A percentile compares a stretch with the other conserved stretches of the same genome.
Conservation (phyloP, 352 stramenopile species). For the Pythium aphanidermatum region DNA sequence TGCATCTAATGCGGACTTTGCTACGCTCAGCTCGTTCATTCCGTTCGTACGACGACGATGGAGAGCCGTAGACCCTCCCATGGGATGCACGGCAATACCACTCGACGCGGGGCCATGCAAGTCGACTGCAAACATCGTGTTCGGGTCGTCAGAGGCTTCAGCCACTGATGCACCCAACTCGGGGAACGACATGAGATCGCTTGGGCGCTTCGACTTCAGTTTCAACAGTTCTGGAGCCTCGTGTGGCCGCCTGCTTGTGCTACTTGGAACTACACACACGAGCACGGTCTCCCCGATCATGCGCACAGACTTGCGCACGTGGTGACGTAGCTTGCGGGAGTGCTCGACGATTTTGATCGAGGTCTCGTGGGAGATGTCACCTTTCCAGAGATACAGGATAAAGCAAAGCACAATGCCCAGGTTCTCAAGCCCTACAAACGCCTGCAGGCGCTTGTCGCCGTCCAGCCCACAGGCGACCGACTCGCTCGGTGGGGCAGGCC, state of each 20-base stretch:
- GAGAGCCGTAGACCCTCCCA: neutral
- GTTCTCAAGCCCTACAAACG: constrained; percentile 48
- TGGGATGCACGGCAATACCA: neutral
- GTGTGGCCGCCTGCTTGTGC: too few species aligned
- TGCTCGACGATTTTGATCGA: constrained; percentile 49
- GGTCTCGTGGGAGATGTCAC: constrained; percentile 45
- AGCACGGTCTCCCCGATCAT: constrained; percentile 55
- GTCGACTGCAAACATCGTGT: constrained; percentile 30
- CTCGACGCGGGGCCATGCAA: constrained; percentile 1
- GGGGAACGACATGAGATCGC: constrained; percentile 4
- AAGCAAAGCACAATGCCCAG: constrained; percentile 38
- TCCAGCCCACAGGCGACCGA: constrained; percentile 10
- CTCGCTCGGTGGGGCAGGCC: constrained; percentile 22
- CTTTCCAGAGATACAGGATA: constrained; percentile 48
- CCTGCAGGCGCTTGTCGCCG: constrained; percentile 20
- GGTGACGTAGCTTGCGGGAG: constrained; percentile 44
- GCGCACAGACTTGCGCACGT: constrained; percentile 47
- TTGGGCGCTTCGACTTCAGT: too few species aligned
- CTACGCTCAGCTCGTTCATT: constrained; percentile 7
- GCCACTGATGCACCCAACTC: constrained; percentile 2
- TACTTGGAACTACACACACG: constrained; percentile 9
- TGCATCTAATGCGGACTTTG: constrained; percentile 1
- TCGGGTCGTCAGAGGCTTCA: constrained; percentile 17
- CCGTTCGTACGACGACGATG: constrained; percentile 15
- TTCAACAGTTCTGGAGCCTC: too few species aligned